phyloP scores from a whole-genome alignment of 495 filamentous ascomycete genomes.

The Penicillium macrosclerotiorum region DNA sequence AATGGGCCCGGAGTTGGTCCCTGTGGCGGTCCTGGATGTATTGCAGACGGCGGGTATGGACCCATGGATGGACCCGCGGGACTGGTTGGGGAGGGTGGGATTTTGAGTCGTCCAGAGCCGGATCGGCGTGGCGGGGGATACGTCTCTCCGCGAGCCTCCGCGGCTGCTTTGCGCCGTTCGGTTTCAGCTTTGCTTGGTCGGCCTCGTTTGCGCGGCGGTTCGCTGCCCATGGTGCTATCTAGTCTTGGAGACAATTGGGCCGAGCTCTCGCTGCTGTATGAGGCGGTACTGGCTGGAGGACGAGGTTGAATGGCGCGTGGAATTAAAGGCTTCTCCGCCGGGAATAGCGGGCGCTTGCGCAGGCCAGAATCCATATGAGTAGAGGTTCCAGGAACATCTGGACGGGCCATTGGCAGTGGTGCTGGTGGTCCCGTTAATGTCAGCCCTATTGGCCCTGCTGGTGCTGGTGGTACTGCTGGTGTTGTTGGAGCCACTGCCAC shows the following conservation, averaged over 20 bases:
- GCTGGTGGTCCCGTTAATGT: slow-evolving; percentile 14
- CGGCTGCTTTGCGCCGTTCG: slow-evolving; percentile 49
- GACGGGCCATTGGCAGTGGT: slow-evolving; percentile 11
- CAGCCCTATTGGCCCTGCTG: slow-evolving; percentile 4
- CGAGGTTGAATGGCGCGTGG: slow-evolving; percentile 45
- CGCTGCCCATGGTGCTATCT: slow-evolving; percentile 23
- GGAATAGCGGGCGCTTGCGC: slow-evolving; percentile 38
- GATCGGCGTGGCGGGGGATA: slow-evolving; percentile 44
- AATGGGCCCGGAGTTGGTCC: slow-evolving; percentile 3
- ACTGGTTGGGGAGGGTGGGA: slow-evolving; percentile 34
- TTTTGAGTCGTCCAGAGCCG: slow-evolving; percentile 29
- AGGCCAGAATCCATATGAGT: slow-evolving; percentile 23
- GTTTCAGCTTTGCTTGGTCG: slow-evolving; percentile 58
- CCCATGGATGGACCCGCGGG: slow-evolving; percentile 14
- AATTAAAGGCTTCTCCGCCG: slow-evolving; percentile 31
- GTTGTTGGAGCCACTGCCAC: background rate
- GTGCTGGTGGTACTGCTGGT: background rate
- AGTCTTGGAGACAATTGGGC: slow-evolving; percentile 38
- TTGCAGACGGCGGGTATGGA: background rate
- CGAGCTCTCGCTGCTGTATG: slow-evolving; percentile 41
- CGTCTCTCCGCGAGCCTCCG: slow-evolving; percentile 50
- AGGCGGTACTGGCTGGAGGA: slow-evolving; percentile 34
- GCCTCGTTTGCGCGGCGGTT: slow-evolving; percentile 57
- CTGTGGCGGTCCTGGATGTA: slow-evolving; percentile 10
- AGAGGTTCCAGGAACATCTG: slow-evolving; percentile 20